Conservation (phyloP, 164 flowering plant genomes). For the Vitis rupestris region DNA sequence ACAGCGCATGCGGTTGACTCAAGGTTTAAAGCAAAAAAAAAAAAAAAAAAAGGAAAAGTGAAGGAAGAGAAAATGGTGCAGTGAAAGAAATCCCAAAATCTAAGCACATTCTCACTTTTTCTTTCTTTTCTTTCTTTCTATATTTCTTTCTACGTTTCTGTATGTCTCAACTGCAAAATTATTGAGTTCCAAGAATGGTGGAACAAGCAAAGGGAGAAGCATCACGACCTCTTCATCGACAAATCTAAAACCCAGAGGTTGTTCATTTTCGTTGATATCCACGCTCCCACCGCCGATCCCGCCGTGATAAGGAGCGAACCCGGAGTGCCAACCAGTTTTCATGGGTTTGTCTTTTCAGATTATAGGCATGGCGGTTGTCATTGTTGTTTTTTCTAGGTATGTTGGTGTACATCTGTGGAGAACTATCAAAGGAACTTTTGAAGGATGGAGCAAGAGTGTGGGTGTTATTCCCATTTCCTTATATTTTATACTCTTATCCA, state of each 20-base stretch:
- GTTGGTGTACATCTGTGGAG: slow-evolving; percentile 36
- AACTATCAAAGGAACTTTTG: slow-evolving; percentile 32
- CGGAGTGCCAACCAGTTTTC: slow-evolving; percentile 75
- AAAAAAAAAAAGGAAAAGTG: no score
- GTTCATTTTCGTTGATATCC: slow-evolving; percentile 42
- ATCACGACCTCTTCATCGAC: slow-evolving; percentile 18
- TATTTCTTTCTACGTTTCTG: not conserved
- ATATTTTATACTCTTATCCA: slow-evolving; percentile 30
- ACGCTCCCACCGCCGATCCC: slow-evolving; percentile 28
- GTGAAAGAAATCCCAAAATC: no score
- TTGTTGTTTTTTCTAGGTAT: slow-evolving; percentile 36
- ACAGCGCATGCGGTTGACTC: no score
- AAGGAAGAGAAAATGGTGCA: no score
- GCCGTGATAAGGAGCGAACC: slow-evolving; percentile 41
- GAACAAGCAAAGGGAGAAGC: slow-evolving; percentile 62
- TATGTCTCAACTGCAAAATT: slow-evolving; percentile 66
- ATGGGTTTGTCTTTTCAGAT: slow-evolving; percentile 47
- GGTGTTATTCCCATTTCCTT: slow-evolving; percentile 42
- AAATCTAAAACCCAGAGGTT: slow-evolving; percentile 21
- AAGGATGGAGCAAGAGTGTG: slow-evolving; percentile 46
- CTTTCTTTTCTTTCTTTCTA: not conserved
- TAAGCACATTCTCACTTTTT: not conserved
- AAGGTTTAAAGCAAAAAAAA: no score
- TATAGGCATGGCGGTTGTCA: slow-evolving; percentile 38
- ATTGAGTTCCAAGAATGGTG: slow-evolving; percentile 94